These are phyloP conservation scores for Pyrus communis DNA, from an alignment of 306 rosid species.

Conservation along the genomic window DNA sequence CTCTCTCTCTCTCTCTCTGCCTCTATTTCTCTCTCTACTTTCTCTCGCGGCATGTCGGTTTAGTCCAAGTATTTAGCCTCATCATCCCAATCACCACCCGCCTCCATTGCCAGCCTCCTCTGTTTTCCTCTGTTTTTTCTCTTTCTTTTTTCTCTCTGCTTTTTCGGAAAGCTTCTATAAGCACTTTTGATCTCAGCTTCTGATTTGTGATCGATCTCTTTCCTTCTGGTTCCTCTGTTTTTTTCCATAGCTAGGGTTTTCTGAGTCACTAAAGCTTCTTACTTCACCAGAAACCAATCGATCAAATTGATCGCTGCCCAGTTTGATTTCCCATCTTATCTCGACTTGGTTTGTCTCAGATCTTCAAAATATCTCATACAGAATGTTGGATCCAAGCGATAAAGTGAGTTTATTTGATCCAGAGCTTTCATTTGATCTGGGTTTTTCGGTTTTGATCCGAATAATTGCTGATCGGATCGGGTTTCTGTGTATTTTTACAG, in stretches of 20 bases:
- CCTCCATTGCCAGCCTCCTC: background rate
- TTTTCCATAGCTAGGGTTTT: background rate
- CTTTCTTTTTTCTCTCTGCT: background rate
- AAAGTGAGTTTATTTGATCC: conserved; percentile 47
- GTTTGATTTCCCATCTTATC: background rate
- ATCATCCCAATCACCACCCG: conserved; percentile 2
- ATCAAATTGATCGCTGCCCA: background rate
- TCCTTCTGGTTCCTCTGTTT: conserved; percentile 14
- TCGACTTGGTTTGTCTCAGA: conserved; percentile 31
- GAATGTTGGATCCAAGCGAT: conserved; percentile 60
- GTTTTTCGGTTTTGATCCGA: background rate
- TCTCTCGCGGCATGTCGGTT: conserved; percentile 13
- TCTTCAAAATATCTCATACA: conserved; percentile 16
- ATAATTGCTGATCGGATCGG: conserved; percentile 20
- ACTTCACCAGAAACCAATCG: background rate
- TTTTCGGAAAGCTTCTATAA: background rate
- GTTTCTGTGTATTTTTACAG: conserved; percentile 30
- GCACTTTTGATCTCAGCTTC: background rate
- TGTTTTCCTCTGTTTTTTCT: background rate
- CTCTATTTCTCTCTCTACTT: conserved; percentile 5
- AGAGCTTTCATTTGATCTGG: background rate
- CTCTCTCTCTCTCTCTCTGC: background rate
- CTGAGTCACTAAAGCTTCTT: background rate
- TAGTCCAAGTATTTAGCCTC: background rate
- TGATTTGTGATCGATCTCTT: conserved; percentile 13